Evolutionary conservation across 2,329 filamentous ascomycete species (phyloP), one percentile per base, ranked within the genome.

Genomic region (Stagonosporopsis rhizophila): DNA sequence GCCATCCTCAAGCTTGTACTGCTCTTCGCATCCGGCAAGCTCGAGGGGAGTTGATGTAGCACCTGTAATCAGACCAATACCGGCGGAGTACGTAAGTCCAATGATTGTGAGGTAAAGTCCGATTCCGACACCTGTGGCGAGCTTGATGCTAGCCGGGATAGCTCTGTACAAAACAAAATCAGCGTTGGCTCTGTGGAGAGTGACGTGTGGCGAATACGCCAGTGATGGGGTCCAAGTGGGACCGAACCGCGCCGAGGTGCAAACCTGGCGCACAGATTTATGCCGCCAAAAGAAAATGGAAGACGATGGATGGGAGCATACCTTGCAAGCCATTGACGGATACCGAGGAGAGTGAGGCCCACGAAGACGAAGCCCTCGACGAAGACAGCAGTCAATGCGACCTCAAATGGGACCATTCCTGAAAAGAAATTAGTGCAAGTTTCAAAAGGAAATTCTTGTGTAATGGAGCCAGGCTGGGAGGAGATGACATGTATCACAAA

Each of bases 351-450:
- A 1, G 92, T 92, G 37, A 96, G 83, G 3, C 80, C 89, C 46
- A 96, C 85, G 77, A 96, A 96, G 59, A 96, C 87, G 74, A 90
- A 90, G 34, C 92, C 92, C 75, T 96, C 92, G 14, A 95, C 88
- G 72, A 96, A 96, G 63, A 95, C 92, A 50, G 92, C 91, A 4
- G 91, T 95, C 34, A 96, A 79, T 30, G 92, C 92, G 38, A 93
- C 83, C 49, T 84, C 75, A 71, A 91, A 96, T 1, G 90, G 86
- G 8, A 96, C 87, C 32, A 83, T 81, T 2, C 72, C 71, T 69
- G 41, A 38, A 62, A 58, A 52, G 45, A 30, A 62, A 62, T 71
- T 42, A 68, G 64, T 42, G 49, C 32, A 17, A 20, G 52, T 58
- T 51, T 57, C 50, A 54, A 30, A n/a, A 44, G 25, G 52, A 45